Conservation (phyloP, 768 basidiomycete species). For the Gloeopeniophorella convolvens region DNA sequence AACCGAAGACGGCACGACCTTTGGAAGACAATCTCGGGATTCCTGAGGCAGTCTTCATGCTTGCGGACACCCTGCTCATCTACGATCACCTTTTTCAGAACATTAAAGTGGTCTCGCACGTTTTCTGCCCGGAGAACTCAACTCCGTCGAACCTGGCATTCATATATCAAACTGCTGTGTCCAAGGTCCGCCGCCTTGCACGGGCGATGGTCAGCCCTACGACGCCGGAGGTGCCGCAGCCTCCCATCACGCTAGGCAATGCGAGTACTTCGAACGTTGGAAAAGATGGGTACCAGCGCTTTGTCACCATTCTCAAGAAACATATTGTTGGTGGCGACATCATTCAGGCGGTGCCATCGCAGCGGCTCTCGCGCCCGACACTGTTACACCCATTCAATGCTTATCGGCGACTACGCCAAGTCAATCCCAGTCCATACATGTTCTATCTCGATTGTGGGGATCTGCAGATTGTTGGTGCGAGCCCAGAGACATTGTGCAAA, state of each 20-base stretch:
- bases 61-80: conserved; percentile 90
- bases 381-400: conserved; percentile 94
- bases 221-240: conserved; percentile 63
- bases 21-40: conserved; percentile 77
- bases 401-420: conserved; percentile 85
- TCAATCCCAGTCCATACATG: conserved; percentile 99
- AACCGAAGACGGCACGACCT: conserved; percentile 79
- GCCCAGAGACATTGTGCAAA: conserved; percentile 96
- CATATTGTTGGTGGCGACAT: conserved; percentile 96
- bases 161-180: conserved; percentile 83
- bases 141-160: conserved; percentile 65
- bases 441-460: conserved; percentile 95
- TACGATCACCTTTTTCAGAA: conserved; percentile 97
- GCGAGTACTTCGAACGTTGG: conserved; percentile 87
- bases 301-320: conserved; percentile 88
- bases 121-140: conserved; percentile 73
- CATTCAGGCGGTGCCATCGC: conserved; percentile 97
- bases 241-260: conserved; percentile 55
- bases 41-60: conserved; percentile 95
- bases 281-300: conserved; percentile 82
- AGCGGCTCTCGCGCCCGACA: conserved; percentile 81
- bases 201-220: conserved; percentile 47
- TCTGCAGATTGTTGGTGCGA: conserved; percentile 93
- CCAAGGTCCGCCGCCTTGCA: conserved; percentile 77
- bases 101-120: conserved; percentile 93